Percentiles rank a stretch among this genome's conserved stretches.
These are phyloP conservation scores for Ganoderma sp. DNA, from an alignment of 1,284 basidiomycete species.

Conservation along the genomic window DNA sequence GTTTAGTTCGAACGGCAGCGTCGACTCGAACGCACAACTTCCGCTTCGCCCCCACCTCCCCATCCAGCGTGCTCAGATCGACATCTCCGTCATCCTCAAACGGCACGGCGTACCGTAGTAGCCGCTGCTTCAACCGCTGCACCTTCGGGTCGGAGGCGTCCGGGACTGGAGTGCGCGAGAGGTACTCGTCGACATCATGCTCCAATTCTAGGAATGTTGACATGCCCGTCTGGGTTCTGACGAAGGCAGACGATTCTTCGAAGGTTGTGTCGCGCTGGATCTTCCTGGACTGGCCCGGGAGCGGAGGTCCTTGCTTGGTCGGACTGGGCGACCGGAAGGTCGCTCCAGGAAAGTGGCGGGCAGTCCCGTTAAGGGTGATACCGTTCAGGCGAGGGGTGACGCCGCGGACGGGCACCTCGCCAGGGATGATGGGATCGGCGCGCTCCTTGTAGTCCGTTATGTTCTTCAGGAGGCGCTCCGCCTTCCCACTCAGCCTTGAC, in stretches of 20 bases:
- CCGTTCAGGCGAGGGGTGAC: conserved; percentile 42
- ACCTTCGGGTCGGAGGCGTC: conserved; percentile 22
- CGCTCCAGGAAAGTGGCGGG: conserved; percentile 32
- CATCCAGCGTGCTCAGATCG: conserved; percentile 46
- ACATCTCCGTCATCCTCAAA: conserved; percentile 46
- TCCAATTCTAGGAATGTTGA: conserved; percentile 63
- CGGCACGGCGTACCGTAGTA: conserved; percentile 48
- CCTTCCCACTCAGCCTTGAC: conserved; percentile 77
- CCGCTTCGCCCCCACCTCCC: conserved; percentile 62
- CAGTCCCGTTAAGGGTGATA: conserved; percentile 41
- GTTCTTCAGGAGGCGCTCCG: conserved; percentile 83
- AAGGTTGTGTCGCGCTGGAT: conserved; percentile 54
- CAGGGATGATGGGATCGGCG: conserved; percentile 63
- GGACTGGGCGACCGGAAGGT: conserved; percentile 40
- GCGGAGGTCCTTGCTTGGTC: conserved; percentile 32
- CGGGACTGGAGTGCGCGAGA: conserved; percentile 17
- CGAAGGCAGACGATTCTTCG: conserved; percentile 70
- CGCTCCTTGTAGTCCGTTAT: conserved; percentile 89
- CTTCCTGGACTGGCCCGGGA: conserved; percentile 29
- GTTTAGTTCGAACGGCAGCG: neutral
- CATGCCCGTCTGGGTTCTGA: conserved; percentile 84
- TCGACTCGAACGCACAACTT: conserved; percentile 54
- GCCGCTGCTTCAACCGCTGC: conserved; percentile 41
- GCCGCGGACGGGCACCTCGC: conserved; percentile 47
- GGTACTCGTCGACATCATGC: conserved; percentile 44